Base-by-base conservation (phyloP, 1,139 yeast genomes). In the Geotrichum restrictum region DNA sequence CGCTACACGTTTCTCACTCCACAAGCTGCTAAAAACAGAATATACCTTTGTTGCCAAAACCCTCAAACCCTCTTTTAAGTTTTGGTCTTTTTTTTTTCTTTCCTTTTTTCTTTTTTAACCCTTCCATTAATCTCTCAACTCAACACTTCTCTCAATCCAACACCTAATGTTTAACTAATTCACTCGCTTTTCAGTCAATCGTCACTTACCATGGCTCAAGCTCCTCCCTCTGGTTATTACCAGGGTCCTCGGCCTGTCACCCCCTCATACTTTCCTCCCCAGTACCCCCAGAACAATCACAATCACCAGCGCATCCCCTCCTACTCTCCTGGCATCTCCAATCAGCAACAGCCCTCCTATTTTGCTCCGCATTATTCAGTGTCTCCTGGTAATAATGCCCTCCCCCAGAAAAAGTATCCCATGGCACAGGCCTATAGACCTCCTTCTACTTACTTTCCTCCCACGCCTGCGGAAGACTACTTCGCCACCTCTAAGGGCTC, bases 391-490 rank as follows among this genome's bases (percentile, higher is more conserved):
- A 33, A 6, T 3, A 33, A 19, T 21, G 32, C 45, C 16, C 8
- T 14, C 39, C 19, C 34, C 10, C 49, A 32, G 13, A 48, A 48
- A 21, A 48, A 33, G 34, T 51, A 51, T 19, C 32, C 37, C 44
- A 50, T 45, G 53, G 36, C 49, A 24, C 53, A 50, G 32, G 29
- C 42, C 18, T 36, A 41, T 27, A 33, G 46, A 13, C 47, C 50
- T 32, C 33, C 44, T 29, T 29, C 49, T 29, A 19, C 32, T 14
- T 39, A 33, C 19, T 24, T 41, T 36, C 53, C 53, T 7, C 49
- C 53, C 2, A 31, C 49, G 16, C 49, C 53, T 8, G 33, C 44
- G 3, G 53, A 51, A 4, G 53, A 51, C 39, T 41, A 42, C 50
- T 48, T 48, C 33, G 41, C 51, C 14, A n/a, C 48, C 13, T 42